Base-by-base conservation (phyloP, 306 rosid genomes). In the Hylodesmum podocarpum region DNA sequence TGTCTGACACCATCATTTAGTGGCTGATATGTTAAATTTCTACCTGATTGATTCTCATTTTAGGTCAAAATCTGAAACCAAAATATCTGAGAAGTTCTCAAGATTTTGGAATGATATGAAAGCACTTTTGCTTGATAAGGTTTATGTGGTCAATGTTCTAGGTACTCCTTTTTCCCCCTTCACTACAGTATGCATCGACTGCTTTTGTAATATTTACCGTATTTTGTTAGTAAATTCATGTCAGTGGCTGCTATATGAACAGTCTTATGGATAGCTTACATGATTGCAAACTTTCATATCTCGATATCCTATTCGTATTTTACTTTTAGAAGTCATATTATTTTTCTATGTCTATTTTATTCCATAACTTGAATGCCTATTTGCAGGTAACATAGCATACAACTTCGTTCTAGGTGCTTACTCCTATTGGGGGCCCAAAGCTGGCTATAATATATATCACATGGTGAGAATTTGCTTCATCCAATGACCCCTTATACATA, bases 381-480 rank as follows among this genome's bases (percentile, higher is more conserved):
- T 78, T 79, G 47, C 63, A 94, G 98, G 97, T 75, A 86, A 83
- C 76, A 69, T 87, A 76, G 89, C 81, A 27, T 94, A 94, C 93
- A 90, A 66, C 83, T 91, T 91, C 50, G 98, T 94, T 41, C 3
- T 94, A 13, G 97, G 98, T 46, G 97, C 98, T 3, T 91, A 88
- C 87, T 86, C 97, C 8, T 94, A 91, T 78, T 94, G 98, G 98
- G 98, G 93, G 1, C 97, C 98, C 15, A 94, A 90, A 84, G 96
- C 94, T 25, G 94, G 91, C 66, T 90, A 88, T 75, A 84, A 49
- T 70, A 91, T 91, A 50, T 94, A 94, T 81, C 68, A 90, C 41
- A 90, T 94, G 97, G 98, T 90, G 78, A 78, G 88, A 34, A 55
- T 16, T 75, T 64, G 47, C 65, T 58, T 63, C 50, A 36, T 61